A percentile compares a stretch with the other conserved stretches of the same genome.
Conservation (phyloP, 148 eudicot species). For the Nyssa sinensis region DNA sequence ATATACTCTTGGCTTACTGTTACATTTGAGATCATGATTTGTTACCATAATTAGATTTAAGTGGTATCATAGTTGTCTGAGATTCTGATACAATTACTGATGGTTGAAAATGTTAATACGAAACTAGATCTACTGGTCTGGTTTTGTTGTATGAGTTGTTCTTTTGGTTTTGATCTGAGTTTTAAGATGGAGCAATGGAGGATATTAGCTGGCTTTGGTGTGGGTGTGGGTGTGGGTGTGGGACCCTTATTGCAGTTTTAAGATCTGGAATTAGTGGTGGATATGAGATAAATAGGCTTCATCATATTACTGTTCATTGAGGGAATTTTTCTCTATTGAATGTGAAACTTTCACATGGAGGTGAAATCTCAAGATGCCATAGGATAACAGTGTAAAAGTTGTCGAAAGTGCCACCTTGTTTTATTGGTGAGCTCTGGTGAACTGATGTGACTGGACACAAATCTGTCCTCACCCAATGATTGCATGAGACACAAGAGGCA, state of each 20-base stretch:
- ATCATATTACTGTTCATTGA: neutral
- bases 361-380: conserved; percentile 5
- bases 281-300: conserved; percentile 8
- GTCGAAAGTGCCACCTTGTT: neutral
- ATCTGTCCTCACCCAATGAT: conserved; percentile 26
- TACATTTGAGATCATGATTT: neutral
- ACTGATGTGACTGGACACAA: conserved; percentile 19
- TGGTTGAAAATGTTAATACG: neutral
- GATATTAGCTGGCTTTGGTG: conserved; percentile 3
- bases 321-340: conserved; percentile 9
- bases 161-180: neutral
- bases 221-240: too few species aligned
- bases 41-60: neutral
- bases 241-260: conserved; percentile 17
- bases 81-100: conserved; percentile 14
- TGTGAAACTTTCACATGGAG: neutral
- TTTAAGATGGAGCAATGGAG: conserved; percentile 2
- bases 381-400: neutral
- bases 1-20: conserved; percentile 1
- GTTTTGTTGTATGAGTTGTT: too few species aligned
- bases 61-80: neutral
- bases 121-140: conserved; percentile 15
- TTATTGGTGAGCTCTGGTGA: too few species aligned
- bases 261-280: conserved; percentile 7
- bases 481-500: conserved; percentile 14